Conservation (phyloP, 2,329 filamentous ascomycete genomes). For the Aureobasidium sp. region DNA sequence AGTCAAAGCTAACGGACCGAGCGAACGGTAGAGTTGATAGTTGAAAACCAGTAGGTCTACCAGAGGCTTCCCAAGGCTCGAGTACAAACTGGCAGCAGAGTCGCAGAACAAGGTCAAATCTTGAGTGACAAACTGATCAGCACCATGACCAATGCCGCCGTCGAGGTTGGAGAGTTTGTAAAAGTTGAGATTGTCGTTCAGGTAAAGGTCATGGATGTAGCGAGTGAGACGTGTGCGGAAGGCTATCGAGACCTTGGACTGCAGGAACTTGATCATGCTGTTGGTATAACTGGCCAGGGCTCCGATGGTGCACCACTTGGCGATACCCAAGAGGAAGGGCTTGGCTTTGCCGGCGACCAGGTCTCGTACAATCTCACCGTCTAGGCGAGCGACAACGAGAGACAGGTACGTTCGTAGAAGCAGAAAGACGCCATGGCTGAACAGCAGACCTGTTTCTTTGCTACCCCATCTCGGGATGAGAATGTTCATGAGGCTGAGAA, state of each 20-base stretch:
- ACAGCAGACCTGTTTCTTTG: conserved; percentile 84
- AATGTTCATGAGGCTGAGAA: conserved; percentile 90
- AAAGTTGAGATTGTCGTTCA: conserved; percentile 91
- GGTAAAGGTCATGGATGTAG: conserved; percentile 94
- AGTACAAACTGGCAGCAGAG: conserved; percentile 85
- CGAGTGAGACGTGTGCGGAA: conserved; percentile 91
- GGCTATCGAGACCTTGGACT: conserved; percentile 96
- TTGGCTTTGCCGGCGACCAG: conserved; percentile 91
- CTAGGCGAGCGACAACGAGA: conserved; percentile 81
- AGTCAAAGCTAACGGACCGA: conserved; percentile 79
- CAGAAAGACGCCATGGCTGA: conserved; percentile 84
- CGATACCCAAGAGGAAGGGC: conserved; percentile 77
- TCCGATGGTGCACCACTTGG: conserved; percentile 93
- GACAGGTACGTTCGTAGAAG: conserved; percentile 92
- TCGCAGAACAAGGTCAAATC: conserved; percentile 94
- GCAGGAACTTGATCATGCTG: conserved; percentile 97
- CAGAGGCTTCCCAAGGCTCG: conserved; percentile 91
- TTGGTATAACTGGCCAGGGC: conserved; percentile 95
- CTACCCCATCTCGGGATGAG: conserved; percentile 95
- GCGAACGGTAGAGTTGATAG: conserved; percentile 87
- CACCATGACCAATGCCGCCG: conserved; percentile 82
- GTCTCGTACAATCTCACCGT: conserved; percentile 93
- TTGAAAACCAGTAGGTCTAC: conserved; percentile 98
- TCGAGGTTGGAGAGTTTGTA: conserved; percentile 93
- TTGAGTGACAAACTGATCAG: conserved; percentile 96